phyloP scores from a whole-genome alignment of 495 filamentous ascomycete species.

The Annulohypoxylon nitens region DNA sequence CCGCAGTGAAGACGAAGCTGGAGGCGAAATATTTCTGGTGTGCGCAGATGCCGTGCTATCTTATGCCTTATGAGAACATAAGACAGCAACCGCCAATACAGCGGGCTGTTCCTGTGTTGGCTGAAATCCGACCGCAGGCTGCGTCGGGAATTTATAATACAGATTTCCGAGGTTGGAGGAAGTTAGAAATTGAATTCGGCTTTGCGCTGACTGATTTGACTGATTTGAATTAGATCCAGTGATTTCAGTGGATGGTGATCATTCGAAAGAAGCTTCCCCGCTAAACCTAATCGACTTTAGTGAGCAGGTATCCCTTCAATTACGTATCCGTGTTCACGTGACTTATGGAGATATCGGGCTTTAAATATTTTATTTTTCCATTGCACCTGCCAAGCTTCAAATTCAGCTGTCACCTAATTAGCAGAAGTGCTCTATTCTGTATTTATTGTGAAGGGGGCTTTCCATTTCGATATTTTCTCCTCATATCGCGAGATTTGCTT shows the following conservation, averaged over 20 bases:
- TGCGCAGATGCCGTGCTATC: slow-evolving; percentile 30
- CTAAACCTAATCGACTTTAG: slow-evolving; percentile 21
- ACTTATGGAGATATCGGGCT: slow-evolving; percentile 6
- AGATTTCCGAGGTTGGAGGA: neutral
- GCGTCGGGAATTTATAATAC: slow-evolving; percentile 3
- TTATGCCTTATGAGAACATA: slow-evolving; percentile 40
- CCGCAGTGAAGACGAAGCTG: slow-evolving; percentile 1
- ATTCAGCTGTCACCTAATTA: no score
- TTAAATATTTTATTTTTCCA: neutral
- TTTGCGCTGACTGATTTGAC: slow-evolving; percentile 34
- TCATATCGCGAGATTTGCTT: neutral
- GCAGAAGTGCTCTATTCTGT: neutral
- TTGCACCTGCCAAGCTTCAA: no score
- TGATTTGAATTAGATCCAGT: slow-evolving; percentile 18
- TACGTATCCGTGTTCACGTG: neutral
- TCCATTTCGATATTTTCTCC: no score
- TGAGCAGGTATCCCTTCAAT: neutral
- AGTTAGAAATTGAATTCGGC: slow-evolving; percentile 26
- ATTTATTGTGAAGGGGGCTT: no score
- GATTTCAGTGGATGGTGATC: slow-evolving; percentile 18
- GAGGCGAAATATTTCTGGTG: slow-evolving; percentile 17
- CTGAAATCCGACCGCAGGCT: slow-evolving; percentile 7
- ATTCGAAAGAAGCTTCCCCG: slow-evolving; percentile 31
- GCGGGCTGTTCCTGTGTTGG: slow-evolving; percentile 7
- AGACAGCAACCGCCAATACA: slow-evolving; percentile 29